These are phyloP conservation scores for Rhynchosporium graminicola DNA, from an alignment of 2,329 filamentous ascomycete species.

Conservation along the genomic window DNA sequence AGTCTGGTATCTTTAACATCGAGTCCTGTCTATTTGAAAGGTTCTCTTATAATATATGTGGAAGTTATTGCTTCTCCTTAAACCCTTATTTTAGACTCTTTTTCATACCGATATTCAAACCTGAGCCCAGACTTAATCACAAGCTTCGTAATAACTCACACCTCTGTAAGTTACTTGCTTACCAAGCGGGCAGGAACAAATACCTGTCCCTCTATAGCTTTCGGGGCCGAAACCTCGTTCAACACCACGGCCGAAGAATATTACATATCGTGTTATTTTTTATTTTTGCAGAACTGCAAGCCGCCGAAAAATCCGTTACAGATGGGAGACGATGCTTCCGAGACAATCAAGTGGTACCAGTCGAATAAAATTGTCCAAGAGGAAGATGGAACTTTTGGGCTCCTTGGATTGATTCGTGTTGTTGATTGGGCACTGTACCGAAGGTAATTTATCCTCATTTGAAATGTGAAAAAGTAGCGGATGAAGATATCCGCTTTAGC, in stretches of 20 bases:
- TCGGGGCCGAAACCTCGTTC: background rate
- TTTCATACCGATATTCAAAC: no score
- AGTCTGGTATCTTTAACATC: no score
- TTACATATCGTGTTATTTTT: background rate
- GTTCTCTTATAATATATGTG: no score
- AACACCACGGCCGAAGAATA: background rate
- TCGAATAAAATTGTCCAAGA: background rate
- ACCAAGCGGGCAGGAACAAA: background rate
- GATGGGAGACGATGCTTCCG: background rate
- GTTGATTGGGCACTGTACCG: background rate
- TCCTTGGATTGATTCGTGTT: background rate
- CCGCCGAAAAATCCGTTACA: no score
- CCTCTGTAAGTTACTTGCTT: background rate
- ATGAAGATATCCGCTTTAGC: background rate
- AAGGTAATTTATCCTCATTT: background rate
- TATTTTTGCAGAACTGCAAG: background rate
- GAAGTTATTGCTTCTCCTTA: no score
- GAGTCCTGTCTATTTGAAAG: no score
- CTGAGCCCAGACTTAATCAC: no score
- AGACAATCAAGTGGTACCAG: background rate
- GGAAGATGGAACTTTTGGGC: background rate
- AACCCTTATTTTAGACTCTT: no score
- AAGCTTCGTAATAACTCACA: background rate
- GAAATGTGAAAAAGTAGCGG: background rate
- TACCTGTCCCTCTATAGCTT: background rate